These are phyloP conservation scores for Lasiodiplodia theobromae DNA, from an alignment of 2,329 filamentous ascomycete genomes.

Conservation along the genomic window DNA sequence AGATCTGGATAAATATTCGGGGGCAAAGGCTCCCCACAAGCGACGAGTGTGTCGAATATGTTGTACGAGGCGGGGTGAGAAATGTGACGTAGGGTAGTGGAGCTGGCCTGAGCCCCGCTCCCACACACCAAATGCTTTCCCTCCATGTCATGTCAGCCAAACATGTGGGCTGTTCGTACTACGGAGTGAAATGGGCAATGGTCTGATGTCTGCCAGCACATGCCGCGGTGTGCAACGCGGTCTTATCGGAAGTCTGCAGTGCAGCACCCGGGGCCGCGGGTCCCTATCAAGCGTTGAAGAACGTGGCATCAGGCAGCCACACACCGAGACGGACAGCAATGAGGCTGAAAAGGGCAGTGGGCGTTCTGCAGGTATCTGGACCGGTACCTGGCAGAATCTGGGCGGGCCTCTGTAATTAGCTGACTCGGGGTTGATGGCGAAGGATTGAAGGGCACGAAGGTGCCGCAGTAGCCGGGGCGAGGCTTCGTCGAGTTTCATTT, in stretches of 20 bases:
- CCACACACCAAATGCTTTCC: too few species aligned
- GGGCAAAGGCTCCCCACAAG: too few species aligned
- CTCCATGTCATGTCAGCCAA: too few species aligned
- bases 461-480: not conserved
- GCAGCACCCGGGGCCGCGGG: not conserved
- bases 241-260: not conserved
- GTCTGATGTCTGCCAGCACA: conserved; percentile 3
- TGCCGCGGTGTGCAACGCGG: not conserved
- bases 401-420: not conserved
- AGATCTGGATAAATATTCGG: not conserved
- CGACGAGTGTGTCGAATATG: too few species aligned
- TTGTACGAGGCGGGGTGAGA: not conserved
- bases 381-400: conserved; percentile 13
- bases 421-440: not conserved
- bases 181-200: not conserved
- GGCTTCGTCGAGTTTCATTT: not conserved
- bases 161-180: not conserved
- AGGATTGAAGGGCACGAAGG: not conserved
- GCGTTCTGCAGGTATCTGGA: not conserved
- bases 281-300: conserved; percentile 15
- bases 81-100: not conserved
- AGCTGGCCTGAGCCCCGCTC: not conserved
- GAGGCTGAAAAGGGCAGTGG: conserved; percentile 10
- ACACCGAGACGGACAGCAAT: not conserved
- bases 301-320: conserved; percentile 22